Base-by-base conservation (phyloP, 148 eudicot genomes). In the Talinum fruticosum region DNA sequence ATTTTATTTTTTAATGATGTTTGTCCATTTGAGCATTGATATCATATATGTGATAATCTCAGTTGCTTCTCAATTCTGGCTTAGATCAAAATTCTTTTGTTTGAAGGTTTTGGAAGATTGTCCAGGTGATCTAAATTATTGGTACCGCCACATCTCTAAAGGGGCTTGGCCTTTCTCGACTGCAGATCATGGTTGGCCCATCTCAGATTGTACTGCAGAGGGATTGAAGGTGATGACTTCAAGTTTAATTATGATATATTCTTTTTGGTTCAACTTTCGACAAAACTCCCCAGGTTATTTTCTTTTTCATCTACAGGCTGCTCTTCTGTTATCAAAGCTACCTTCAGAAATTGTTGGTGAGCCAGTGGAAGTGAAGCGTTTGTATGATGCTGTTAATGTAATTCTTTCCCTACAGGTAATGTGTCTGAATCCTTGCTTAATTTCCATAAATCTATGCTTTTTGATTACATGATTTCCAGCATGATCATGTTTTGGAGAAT, bases 161-260 rank as follows among this genome's bases (percentile, higher is more conserved):
- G 99, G 99, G 73, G 99, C 97, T 80, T 96, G 99, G 99, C 99
- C 99, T 69, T 96, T 93, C 85, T 93, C 99, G 75, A 96, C 99
- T 73, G 91, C 84, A 38, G 99, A 96, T 82, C 99, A 96, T 69
- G 99, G 99, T 37, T 96, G 99, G 99, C 97, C 99, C 54, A 93
- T 96, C 84, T 96, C 99, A 28, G 99, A 96, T 77, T 93, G 97
- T 82, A 91, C 99, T 3, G 90, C 97, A 37, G 99, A 96, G 87
- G 99, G 99, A 82, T 77, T 96, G 70, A 96, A 96, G 86, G 99
- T 96, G 89, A 86, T 75, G 57, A 77, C 69, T 44, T 51, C 23
- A 15, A 51, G n/a, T 18, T 51, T 51, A 51, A 51, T 51, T 0
- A 51, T 19, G n/a, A 23, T 5, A 51, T 2, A 18, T 18, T 51